Percentiles rank a stretch among this genome's conserved stretches.
Conservation (phyloP, 768 basidiomycete genomes). For the Mycena polygramma region DNA sequence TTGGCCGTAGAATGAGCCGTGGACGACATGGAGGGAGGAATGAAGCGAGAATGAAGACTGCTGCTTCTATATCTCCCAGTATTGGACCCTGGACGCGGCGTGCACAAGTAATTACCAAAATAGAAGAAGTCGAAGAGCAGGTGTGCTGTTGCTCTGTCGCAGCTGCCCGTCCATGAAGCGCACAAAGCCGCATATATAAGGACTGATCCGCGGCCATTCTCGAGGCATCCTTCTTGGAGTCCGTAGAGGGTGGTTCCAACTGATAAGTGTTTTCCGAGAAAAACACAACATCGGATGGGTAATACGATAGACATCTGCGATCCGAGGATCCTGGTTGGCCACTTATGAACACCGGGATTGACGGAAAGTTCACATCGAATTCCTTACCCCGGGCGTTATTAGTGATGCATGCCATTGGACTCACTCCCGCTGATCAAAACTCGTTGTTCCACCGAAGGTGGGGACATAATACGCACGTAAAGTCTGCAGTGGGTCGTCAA, state of each 20-base stretch:
- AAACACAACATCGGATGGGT: background rate
- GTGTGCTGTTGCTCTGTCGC: slow-evolving; percentile 24
- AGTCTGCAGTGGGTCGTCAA: slow-evolving; percentile 7
- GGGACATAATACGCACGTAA: slow-evolving; percentile 18
- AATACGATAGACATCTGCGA: background rate
- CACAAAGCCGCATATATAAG: slow-evolving; percentile 3
- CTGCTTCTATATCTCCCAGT: slow-evolving; percentile 22
- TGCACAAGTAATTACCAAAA: slow-evolving; percentile 27
- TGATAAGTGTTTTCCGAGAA: background rate
- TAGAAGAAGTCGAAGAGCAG: slow-evolving; percentile 29
- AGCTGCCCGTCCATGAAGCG: slow-evolving; percentile 26
- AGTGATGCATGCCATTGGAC: slow-evolving; percentile 6
- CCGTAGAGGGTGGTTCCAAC: background rate
- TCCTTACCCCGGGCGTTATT: slow-evolving; percentile 3
- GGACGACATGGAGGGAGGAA: slow-evolving; percentile 26
- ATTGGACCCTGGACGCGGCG: slow-evolving; percentile 14
- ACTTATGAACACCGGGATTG: background rate
- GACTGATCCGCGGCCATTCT: slow-evolving; percentile 27
- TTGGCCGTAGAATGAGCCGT: slow-evolving; percentile 20
- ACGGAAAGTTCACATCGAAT: background rate
- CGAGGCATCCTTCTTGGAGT: slow-evolving; percentile 4
- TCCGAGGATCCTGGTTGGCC: slow-evolving; percentile 8
- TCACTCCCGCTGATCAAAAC: slow-evolving; percentile 25
- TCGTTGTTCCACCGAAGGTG: background rate
- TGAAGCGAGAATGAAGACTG: slow-evolving; percentile 7